Evolutionary conservation across 352 stramenopile species (phyloP).

Genomic region (Globisporangium uncinulatum): DNA sequence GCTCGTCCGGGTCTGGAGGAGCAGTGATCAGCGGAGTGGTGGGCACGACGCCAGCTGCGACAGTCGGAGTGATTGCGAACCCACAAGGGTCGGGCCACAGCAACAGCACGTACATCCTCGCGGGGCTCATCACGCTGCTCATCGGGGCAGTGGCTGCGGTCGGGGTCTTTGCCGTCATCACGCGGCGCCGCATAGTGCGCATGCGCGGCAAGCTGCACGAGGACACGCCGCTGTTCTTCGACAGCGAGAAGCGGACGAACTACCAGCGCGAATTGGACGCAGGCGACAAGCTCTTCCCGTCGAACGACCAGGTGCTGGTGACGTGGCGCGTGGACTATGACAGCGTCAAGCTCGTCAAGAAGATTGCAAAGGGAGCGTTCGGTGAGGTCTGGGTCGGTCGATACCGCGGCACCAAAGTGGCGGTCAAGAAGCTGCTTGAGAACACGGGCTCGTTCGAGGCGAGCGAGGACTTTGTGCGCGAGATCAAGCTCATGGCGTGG

Average conservation of each 20-base stretch:
- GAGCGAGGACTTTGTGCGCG: conserved; percentile 58
- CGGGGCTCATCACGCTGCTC: conserved; percentile 32
- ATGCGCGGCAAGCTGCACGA: conserved; percentile 57
- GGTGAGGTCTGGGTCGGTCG: conserved; percentile 69
- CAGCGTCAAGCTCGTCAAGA: conserved; percentile 51
- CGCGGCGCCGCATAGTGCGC: conserved; percentile 24
- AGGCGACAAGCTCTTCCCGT: conserved; percentile 60
- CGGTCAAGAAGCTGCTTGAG: conserved; percentile 54
- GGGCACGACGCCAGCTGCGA: conserved; percentile 10
- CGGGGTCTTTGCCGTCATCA: conserved; percentile 37
- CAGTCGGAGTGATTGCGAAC: conserved; percentile 32
- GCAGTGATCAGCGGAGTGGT: neutral
- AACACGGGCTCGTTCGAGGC: conserved; percentile 34
- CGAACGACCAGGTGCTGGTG: conserved; percentile 62
- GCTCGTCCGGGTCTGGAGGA: conserved; percentile 4
- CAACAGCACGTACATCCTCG: conserved; percentile 45
- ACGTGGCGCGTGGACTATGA: conserved; percentile 72
- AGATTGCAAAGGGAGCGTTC: conserved; percentile 62
- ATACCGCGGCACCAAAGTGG: conserved; percentile 51
- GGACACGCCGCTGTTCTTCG: conserved; percentile 67
- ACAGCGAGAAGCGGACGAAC: conserved; percentile 46
- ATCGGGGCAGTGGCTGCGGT: conserved; percentile 24
- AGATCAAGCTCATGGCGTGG: conserved; percentile 72
- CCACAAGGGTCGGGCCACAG: conserved; percentile 15
- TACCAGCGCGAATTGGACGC: conserved; percentile 59